These are phyloP conservation scores for Crithidia acanthocephali DNA, from an alignment of 208 protist genomes.

Conservation along the genomic window DNA sequence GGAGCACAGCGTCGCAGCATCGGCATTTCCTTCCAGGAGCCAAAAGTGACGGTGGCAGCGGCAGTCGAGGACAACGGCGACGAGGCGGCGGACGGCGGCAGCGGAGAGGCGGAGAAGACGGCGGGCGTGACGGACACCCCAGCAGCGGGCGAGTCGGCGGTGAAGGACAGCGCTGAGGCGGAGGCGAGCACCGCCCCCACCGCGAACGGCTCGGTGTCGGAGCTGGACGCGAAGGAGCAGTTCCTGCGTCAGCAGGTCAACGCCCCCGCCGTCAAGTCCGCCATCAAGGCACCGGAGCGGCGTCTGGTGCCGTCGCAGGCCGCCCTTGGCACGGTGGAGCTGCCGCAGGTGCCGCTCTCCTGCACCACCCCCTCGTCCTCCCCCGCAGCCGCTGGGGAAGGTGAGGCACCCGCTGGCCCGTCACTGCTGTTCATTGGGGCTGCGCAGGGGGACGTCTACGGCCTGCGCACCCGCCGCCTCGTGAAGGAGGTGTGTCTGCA, in stretches of 20 bases:
- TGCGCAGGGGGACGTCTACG: constrained; percentile 67
- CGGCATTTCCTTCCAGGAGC: constrained; percentile 58
- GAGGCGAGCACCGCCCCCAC: not conserved
- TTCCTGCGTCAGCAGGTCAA: constrained; percentile 29
- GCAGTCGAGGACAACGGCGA: constrained; percentile 12
- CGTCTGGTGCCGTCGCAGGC: constrained; percentile 40
- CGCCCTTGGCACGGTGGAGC: constrained; percentile 64
- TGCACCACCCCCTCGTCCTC: constrained; percentile 24
- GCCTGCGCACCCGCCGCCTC: constrained; percentile 52
- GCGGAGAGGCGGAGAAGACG: not conserved
- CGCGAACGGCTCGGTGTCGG: not conserved
- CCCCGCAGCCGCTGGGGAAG: constrained; percentile 25
- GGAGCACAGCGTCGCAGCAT: constrained; percentile 29
- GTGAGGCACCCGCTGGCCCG: constrained; percentile 24
- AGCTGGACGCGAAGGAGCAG: constrained; percentile 22
- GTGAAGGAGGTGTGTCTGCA: constrained; percentile 56
- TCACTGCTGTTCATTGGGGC: constrained; percentile 56
- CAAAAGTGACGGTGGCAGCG: not conserved
- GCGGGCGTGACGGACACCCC: no score
- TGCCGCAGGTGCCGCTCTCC: constrained; percentile 55
- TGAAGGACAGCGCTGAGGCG: not conserved
- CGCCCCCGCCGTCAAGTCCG: constrained; percentile 46
- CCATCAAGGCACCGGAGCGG: constrained; percentile 55
- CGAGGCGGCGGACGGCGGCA: not conserved
- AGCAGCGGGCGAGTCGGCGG: not conserved